Base-by-base conservation (phyloP, 2,329 filamentous ascomycete genomes). In the Alternaria dauci region DNA sequence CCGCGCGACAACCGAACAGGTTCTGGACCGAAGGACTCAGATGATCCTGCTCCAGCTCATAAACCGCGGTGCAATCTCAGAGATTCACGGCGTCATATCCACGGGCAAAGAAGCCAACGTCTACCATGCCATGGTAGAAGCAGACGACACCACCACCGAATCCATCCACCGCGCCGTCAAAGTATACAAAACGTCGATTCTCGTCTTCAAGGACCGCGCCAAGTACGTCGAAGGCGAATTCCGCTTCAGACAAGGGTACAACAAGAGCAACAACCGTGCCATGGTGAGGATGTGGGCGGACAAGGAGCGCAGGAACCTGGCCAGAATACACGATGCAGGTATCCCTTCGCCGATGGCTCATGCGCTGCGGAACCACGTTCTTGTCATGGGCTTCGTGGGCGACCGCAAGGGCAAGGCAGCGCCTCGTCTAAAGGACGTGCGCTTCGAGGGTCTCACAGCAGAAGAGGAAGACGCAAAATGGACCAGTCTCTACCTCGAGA, bases 251-350 rank as follows among this genome's bases (percentile, higher is more conserved):
- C 86, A 89, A 63, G 94, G 94, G 51, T 95, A 94, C 76, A 95
- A 94, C 81, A 98, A 97, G 83, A 91, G 91, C 68, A 96, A 93
- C 81, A 97, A 93, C 81, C 88, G 94, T 50, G 93, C 94, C 69
- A 98, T 98, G 94, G 94, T 99, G 69, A 96, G 97, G 80, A 85
- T 97, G 25, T 99, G 95, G 95, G 96, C 96, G 0, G 94, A 99
- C 81, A 99, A 99, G 81, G 95, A 99, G 81, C 96, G 96, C 82
- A 88, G 95, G 42, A 99, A 99, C 80, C 80, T 99, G 73, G 89
- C 93, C 68, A 87, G 95, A 57, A 90, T 99, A 63, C 84, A 96
- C 78, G 83, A 88, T 6, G 91, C 94, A 8, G 92, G 91, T 8
- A 97, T 99, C 55, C 91, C 93, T 6, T 96, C 91, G 69, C 95